Base-by-base conservation (phyloP, 305 asterid species). In the Nicotiana rustica region DNA sequence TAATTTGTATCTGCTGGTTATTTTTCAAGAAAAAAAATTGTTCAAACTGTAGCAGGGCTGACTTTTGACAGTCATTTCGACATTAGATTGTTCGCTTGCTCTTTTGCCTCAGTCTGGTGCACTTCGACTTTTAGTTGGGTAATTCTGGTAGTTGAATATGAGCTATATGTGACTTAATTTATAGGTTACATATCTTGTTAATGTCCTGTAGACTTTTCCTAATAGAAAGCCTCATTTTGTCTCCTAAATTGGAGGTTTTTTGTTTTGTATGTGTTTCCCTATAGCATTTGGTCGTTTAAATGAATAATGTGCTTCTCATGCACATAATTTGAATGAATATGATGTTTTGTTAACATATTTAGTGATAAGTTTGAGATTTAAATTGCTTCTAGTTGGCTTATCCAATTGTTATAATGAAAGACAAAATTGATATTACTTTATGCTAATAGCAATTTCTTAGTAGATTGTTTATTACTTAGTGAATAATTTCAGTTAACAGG, bases 211-310 rank as follows among this genome's bases (percentile, higher is more conserved):
- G 64, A 49, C 64, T 73, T 73, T 17, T 38, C 4, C 41, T 3
- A 73, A 49, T 49, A 13, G 79, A 73, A 47, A 49, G 35, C 44
- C 79, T 47, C 64, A 49, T 25, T 41, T 70, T 49, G 64, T 49
- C 44, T 49, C 44, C 62, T 4, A 47, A 41, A 73, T 25, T 21
- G 25, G 64, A 14, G 79, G 29, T 12, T 0, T 47, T 60, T 73
- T 73, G 6, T 19, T 71, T 71, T 65, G 2, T 38, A 4, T 10
- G 2, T 1, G 33, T 69, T 70, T 44, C 13, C 38, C 18, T 47
- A 13, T 21, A 13, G 79, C 44, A 29, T 29, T 29, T 29, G 31
- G 31, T 29, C 31, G 31, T 29, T 29, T 29, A 29, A 29, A 29
- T 29, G 31, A 29, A 29, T 29, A 29, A 29, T 29, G 31, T 29